Percentiles rank a stretch among this genome's conserved stretches.
These are phyloP conservation scores for Ogataea neopini DNA, from an alignment of 805 yeast species.

Conservation along the genomic window DNA sequence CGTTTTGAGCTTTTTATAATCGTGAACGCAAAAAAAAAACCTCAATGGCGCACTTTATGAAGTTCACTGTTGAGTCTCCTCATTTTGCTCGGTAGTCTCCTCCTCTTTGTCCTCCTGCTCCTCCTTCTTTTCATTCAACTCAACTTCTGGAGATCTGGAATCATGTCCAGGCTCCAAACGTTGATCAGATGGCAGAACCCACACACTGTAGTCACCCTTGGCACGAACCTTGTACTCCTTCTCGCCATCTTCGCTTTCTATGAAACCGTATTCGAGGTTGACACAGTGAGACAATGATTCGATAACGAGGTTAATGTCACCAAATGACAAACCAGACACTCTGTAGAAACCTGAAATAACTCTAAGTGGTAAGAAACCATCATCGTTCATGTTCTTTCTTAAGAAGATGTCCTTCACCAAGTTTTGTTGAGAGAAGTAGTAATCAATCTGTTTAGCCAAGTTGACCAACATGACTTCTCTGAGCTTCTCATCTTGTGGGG, in stretches of 20 bases:
- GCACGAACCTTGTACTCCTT: constrained; percentile 54
- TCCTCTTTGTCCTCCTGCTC: not conserved
- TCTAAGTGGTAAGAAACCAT: constrained; percentile 69
- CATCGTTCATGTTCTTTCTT: constrained; percentile 75
- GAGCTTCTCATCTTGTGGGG: constrained; percentile 23
- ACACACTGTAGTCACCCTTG: constrained; percentile 54
- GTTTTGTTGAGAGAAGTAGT: constrained; percentile 88
- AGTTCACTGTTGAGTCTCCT: constrained; percentile 4
- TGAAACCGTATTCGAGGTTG: constrained; percentile 41
- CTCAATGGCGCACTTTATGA: not conserved
- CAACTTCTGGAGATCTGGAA: constrained; percentile 17
- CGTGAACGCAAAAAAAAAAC: not conserved
- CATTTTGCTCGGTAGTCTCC: not conserved
- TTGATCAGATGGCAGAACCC: constrained; percentile 64
- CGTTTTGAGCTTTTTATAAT: not conserved
- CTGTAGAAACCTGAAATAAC: constrained; percentile 73
- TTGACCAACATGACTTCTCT: constrained; percentile 24
- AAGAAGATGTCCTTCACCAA: constrained; percentile 80
- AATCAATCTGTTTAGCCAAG: constrained; percentile 68
- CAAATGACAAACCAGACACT: constrained; percentile 63
- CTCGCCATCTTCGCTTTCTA: constrained; percentile 44
- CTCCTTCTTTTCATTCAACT: not conserved
- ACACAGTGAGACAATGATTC: constrained; percentile 56
- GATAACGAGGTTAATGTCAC: constrained; percentile 51
- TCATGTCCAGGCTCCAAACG: constrained; percentile 50